Evolutionary conservation across 2,329 filamentous ascomycete genomes (phyloP), one percentile per base, ranked within the genome.

Genomic region (Talaromyces verruculosus): DNA sequence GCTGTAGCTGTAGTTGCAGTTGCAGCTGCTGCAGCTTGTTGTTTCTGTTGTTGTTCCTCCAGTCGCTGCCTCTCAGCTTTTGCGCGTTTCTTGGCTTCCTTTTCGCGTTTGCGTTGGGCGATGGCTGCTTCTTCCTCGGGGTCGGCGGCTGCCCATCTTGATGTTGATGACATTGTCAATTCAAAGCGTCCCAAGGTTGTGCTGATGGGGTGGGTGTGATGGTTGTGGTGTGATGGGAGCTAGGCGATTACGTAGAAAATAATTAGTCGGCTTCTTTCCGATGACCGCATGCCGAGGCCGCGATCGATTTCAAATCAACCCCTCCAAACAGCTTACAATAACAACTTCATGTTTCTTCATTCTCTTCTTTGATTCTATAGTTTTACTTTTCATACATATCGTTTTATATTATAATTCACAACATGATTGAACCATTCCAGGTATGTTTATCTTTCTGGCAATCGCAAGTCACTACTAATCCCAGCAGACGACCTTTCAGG

Each of bases 91-190:
- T 95, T 96, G 73, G 93, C 90, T 79, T 96, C 92, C 80, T 94
- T 97, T 76, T 95, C 91, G 68, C 84, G 86, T 78, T 90, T 94
- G 64, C 88, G 84, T 73, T 88, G 87, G 22, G 88, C 88, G 67
- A 79, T 64, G 59, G 91, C 89, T 49, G 89, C 84, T 51, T 87
- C 91, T 25, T 88, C 87, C 76, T 97, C 93, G 71, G 93, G 91
- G 71, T 91, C 91, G 55, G 90, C 88, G 73, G 93, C 87, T 69
- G 91, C 92, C 95, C 95, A 99, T 78, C 94, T 88, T 61, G 94
- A 97, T 75, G 87, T 88, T 63, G 79, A 77, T 74, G 83, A 60
- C 57, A 60, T 60, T 60, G 8, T 60, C 11, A 5, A n/a, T 19
- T 55, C 17, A 3, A 19, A 25, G 17, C n/a, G 33, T n/a, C n/a